Evolutionary conservation across 306 rosid species (phyloP).

Genomic region (Vigna hirtella): DNA sequence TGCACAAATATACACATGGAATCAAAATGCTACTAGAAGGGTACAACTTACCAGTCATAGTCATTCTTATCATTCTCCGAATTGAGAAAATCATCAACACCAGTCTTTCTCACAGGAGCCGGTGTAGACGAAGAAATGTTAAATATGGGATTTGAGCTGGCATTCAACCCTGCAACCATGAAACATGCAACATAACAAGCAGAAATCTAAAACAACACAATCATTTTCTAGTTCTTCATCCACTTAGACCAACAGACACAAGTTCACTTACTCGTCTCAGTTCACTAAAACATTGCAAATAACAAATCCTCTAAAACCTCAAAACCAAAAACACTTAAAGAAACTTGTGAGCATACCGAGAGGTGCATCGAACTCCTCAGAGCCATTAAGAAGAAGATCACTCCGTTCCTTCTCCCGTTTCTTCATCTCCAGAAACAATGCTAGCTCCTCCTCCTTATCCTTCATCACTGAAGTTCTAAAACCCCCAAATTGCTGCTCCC

Average conservation of each 20-base stretch:
- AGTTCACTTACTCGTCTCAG: conserved; percentile 12
- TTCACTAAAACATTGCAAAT: conserved; percentile 22
- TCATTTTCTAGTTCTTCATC: conserved; percentile 9
- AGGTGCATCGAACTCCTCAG: conserved; percentile 76
- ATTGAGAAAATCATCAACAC: conserved; percentile 81
- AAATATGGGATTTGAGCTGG: conserved; percentile 67
- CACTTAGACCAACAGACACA: conserved; percentile 8
- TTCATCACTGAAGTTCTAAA: conserved; percentile 61
- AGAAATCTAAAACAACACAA: conserved; percentile 26
- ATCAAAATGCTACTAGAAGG: conserved; percentile 9
- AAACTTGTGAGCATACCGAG: conserved; percentile 56
- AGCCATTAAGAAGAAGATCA: conserved; percentile 76
- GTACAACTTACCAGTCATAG: conserved; percentile 77
- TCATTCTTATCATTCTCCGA: conserved; percentile 83
- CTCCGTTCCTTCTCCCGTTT: conserved; percentile 89
- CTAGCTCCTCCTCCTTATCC: conserved; percentile 93
- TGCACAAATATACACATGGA: conserved; percentile 31
- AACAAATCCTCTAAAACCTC: conserved; percentile 15
- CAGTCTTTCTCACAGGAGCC: conserved; percentile 65
- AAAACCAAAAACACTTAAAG: neutral
- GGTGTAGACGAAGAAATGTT: conserved; percentile 67
- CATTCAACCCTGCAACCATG: conserved; percentile 63
- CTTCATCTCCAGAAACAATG: conserved; percentile 85
- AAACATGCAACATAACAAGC: conserved; percentile 24
- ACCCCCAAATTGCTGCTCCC: conserved; percentile 67